Conservation (phyloP, 306 rosid species). For the Prunus mongolica region DNA sequence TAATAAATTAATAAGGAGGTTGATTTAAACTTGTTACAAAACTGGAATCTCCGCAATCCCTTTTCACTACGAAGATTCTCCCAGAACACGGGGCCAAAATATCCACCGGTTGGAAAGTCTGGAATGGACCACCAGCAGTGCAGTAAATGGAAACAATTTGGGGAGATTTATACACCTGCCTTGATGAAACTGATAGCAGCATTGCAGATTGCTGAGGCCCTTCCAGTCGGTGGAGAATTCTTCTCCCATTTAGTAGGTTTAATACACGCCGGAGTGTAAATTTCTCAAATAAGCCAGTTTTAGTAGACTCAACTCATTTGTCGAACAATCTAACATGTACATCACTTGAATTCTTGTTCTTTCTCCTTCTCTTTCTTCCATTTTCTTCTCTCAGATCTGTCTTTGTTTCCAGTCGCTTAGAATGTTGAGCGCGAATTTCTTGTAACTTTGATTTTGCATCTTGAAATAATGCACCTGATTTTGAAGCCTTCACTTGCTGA, state of each 20-base stretch:
- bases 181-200: background rate
- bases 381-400: slow-evolving; percentile 50
- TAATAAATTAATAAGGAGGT: background rate
- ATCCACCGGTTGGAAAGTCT: background rate
- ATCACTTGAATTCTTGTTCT: slow-evolving; percentile 28
- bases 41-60: background rate
- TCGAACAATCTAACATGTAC: slow-evolving; percentile 17
- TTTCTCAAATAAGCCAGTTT: background rate
- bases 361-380: slow-evolving; percentile 51
- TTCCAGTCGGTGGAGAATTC: background rate
- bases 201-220: background rate
- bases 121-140: background rate
- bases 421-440: slow-evolving; percentile 70
- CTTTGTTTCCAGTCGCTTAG: slow-evolving; percentile 58
- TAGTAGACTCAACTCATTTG: background rate
- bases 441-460: slow-evolving; percentile 72
- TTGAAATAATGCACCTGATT: slow-evolving; percentile 72
- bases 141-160: background rate
- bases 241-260: background rate
- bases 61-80: background rate
- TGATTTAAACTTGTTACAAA: background rate
- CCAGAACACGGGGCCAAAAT: background rate
- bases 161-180: background rate
- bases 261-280: background rate
- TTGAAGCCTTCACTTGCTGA: slow-evolving; percentile 85